These are phyloP conservation scores for Aspergillus calidoustus DNA, from an alignment of 2,329 filamentous ascomycete species.

Conservation along the genomic window DNA sequence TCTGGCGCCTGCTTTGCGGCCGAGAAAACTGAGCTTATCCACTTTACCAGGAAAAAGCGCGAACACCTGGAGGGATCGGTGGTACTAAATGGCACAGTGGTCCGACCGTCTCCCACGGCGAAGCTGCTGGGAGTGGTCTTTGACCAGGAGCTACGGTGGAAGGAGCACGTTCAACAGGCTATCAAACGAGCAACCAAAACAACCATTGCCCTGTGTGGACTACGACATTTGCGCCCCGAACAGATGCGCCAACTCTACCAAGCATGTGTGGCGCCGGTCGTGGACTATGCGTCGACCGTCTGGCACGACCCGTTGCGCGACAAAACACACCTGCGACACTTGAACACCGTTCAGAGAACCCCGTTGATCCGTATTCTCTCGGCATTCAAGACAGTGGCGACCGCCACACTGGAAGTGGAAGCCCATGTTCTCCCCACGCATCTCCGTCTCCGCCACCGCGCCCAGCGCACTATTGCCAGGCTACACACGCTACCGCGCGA, in stretches of 20 bases:
- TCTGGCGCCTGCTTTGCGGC: conserved; percentile 27
- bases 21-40: conserved; percentile 36
- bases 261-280: too few species aligned
- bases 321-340: conserved; percentile 23
- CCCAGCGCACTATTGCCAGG: conserved; percentile 15
- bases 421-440: conserved; percentile 21
- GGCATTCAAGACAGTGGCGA: conserved; percentile 25
- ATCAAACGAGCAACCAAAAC: too few species aligned
- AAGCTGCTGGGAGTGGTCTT: too few species aligned
- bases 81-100: conserved; percentile 19
- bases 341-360: conserved; percentile 24
- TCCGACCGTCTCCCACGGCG: not conserved
- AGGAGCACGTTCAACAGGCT: too few species aligned
- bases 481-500: conserved; percentile 22
- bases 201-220: too few species aligned
- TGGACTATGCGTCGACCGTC: not conserved
- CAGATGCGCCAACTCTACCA: too few species aligned
- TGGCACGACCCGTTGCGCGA: conserved; percentile 22
- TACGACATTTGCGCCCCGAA: too few species aligned
- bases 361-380: conserved; percentile 27
- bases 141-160: too few species aligned
- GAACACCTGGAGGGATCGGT: conserved; percentile 18
- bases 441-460: conserved; percentile 16
- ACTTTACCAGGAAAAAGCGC: conserved; percentile 30
- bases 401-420: conserved; percentile 25